Conservation (phyloP, 495 filamentous ascomycete species). For the Xylaria grammica region DNA sequence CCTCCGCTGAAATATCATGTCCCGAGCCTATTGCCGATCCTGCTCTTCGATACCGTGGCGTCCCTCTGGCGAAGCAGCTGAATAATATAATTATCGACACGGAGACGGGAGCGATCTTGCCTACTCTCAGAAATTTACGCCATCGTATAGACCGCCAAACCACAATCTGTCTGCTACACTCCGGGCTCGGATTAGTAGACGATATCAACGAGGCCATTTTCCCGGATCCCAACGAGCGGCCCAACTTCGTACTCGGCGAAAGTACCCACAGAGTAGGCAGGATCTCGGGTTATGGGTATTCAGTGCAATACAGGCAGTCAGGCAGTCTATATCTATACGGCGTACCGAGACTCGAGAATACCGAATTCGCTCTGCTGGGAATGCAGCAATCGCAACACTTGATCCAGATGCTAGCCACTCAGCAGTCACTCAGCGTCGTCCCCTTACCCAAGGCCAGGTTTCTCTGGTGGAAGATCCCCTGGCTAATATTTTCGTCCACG, state of each 20-base stretch:
- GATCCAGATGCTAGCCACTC: conserved; percentile 36
- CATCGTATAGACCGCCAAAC: conserved; percentile 73
- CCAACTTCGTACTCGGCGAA: conserved; percentile 77
- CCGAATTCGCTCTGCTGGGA: conserved; percentile 26
- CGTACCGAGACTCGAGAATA: conserved; percentile 19
- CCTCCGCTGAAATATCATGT: neutral
- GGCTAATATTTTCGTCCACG: conserved; percentile 72
- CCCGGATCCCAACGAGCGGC: conserved; percentile 63
- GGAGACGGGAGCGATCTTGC: conserved; percentile 59
- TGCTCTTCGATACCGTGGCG: neutral
- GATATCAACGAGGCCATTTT: conserved; percentile 71
- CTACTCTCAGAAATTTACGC: conserved; percentile 61
- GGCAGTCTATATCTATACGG: conserved; percentile 25
- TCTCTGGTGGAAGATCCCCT: conserved; percentile 64
- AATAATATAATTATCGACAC: conserved; percentile 75
- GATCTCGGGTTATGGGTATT: neutral
- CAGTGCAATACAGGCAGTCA: neutral
- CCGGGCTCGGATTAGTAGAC: conserved; percentile 84
- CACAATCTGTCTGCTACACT: conserved; percentile 80
- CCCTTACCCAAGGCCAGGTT: conserved; percentile 35
- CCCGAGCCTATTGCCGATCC: neutral
- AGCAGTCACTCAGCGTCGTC: conserved; percentile 35
- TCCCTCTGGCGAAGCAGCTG: conserved; percentile 47
- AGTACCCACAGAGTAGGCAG: conserved; percentile 64
- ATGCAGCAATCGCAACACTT: conserved; percentile 33